These are phyloP conservation scores for Pythium plurisporium DNA, from an alignment of 352 stramenopile species.

Conservation along the genomic window DNA sequence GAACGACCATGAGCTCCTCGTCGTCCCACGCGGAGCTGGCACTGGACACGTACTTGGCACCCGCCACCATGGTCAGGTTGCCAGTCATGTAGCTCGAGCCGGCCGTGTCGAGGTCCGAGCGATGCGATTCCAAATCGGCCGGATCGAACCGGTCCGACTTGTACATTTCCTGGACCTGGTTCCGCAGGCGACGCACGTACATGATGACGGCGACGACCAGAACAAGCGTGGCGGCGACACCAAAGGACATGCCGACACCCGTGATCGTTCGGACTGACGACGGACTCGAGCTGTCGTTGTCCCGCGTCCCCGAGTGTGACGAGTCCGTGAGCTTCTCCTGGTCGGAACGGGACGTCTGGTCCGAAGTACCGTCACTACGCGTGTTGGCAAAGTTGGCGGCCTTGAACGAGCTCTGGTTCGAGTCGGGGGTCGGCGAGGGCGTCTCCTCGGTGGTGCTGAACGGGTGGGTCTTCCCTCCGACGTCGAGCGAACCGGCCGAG, in stretches of 20 bases:
- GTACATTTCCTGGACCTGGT: not conserved
- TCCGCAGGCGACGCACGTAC: not conserved
- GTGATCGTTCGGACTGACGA: not conserved
- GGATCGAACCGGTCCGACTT: constrained; percentile 10
- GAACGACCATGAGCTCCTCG: constrained; percentile 33
- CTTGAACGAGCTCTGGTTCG: not conserved
- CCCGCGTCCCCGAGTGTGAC: not conserved
- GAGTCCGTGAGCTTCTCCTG: not conserved
- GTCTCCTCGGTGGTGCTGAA: no score
- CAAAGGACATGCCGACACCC: constrained; percentile 7
- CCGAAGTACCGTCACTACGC: not conserved
- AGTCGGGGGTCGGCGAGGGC: no score
- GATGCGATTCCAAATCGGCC: constrained; percentile 4
- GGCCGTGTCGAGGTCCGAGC: constrained; percentile 4
- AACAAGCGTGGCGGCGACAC: not conserved
- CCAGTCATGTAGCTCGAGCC: constrained; percentile 6
- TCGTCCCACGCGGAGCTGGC: constrained; percentile 34
- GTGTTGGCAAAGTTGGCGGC: constrained; percentile 1
- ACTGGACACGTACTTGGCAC: not conserved
- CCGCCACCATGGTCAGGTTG: not conserved
- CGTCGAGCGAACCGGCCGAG: not conserved
- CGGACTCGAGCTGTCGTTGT: not conserved
- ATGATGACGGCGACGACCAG: not conserved
- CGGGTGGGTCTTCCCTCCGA: not conserved
- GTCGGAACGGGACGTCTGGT: not conserved